Evolutionary conservation across 208 protist species (phyloP).

Genomic region (Acanthamoeba lenticulata): DNA sequence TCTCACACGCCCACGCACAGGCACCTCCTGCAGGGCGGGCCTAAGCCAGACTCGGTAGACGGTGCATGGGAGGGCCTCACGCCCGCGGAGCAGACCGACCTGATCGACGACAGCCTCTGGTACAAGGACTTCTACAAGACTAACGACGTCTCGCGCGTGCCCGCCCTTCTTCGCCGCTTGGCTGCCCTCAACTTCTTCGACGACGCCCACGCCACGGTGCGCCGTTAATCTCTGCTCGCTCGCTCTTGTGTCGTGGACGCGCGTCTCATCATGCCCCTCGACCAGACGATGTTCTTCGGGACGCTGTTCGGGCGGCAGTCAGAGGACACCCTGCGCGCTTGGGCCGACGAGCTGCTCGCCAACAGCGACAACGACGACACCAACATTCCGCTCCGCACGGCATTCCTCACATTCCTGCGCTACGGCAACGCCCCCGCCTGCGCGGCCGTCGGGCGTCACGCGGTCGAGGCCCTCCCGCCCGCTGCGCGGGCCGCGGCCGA

Average conservation of each 20-base stretch:
- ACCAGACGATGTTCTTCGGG: background rate
- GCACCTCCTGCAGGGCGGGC: background rate
- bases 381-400: background rate
- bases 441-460: background rate
- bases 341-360: background rate
- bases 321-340: background rate
- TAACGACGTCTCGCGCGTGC: background rate
- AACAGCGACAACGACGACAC: no score
- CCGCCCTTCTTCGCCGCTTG: background rate
- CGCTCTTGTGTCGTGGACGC: background rate
- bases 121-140: background rate
- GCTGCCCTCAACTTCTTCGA: background rate
- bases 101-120: background rate
- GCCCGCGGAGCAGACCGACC: background rate
- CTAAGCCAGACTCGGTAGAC: background rate
- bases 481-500: background rate
- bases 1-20: background rate
- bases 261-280: background rate
- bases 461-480: background rate
- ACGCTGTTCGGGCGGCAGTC: background rate
- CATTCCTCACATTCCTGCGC: background rate
- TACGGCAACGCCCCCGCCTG: background rate
- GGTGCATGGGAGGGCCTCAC: background rate
- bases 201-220: background rate
- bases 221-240: background rate